phyloP scores from a whole-genome alignment of 176 grass and related monocot genomes.

The Eragrostis curvula region DNA sequence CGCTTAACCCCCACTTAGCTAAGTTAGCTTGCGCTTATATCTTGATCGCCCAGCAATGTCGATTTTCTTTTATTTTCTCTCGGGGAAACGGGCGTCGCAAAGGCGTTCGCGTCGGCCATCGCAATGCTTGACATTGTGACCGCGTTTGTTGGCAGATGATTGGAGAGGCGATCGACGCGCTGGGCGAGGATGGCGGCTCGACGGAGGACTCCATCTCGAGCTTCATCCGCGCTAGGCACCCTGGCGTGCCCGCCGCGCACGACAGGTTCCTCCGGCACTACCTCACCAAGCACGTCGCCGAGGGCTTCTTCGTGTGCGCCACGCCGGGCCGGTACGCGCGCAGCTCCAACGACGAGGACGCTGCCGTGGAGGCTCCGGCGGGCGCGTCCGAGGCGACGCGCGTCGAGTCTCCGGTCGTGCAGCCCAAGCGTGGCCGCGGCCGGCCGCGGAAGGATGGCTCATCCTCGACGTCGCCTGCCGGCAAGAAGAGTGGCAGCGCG shows the following conservation, averaged over 20 bases:
- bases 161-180: constrained; percentile 41
- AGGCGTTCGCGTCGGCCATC: not conserved
- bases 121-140: not conserved
- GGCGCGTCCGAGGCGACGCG: not conserved
- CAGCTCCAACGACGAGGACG: not conserved
- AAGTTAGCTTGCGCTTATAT: too few species aligned
- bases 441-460: constrained; percentile 27
- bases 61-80: too few species aligned
- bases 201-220: constrained; percentile 41
- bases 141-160: constrained; percentile 55
- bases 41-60: too few species aligned
- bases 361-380: not conserved
- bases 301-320: constrained; percentile 36
- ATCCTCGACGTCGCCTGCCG: not conserved
- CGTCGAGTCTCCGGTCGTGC: not conserved
- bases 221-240: constrained; percentile 44
- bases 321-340: constrained; percentile 26
- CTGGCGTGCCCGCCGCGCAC: constrained; percentile 43
- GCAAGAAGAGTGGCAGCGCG: not conserved
- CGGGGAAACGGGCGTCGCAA: not conserved
- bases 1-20: too few species aligned
- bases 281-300: constrained; percentile 57
- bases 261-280: constrained; percentile 54
- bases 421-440: constrained; percentile 29
- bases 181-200: constrained; percentile 44